Evolutionary conservation across 2,329 filamentous ascomycete species (phyloP).

Genomic region (Aspergillus melleus): DNA sequence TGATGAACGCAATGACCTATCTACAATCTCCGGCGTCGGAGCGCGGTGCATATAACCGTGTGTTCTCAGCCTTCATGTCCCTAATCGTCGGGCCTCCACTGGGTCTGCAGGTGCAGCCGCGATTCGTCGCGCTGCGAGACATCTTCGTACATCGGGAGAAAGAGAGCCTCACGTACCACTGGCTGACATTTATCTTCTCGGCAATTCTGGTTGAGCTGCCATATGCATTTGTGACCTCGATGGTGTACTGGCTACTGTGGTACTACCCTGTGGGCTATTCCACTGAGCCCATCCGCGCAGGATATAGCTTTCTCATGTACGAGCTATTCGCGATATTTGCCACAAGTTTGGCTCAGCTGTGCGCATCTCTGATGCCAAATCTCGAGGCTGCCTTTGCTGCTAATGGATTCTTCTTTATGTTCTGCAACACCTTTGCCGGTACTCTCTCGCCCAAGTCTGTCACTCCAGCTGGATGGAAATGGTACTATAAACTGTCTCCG

Average conservation of each 20-base stretch:
- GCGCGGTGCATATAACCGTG: not conserved
- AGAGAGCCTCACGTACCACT: slow-evolving; percentile 13
- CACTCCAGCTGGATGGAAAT: slow-evolving; percentile 75
- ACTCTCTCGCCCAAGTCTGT: slow-evolving; percentile 73
- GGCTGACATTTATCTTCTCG: slow-evolving; percentile 12
- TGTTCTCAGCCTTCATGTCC: slow-evolving; percentile 8
- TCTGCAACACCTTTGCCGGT: slow-evolving; percentile 79
- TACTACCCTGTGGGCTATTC: slow-evolving; percentile 79
- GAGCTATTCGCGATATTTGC: slow-evolving; percentile 70
- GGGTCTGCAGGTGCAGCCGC: slow-evolving; percentile 14
- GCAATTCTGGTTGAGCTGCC: slow-evolving; percentile 15
- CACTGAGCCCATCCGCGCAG: slow-evolving; percentile 60
- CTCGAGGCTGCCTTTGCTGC: slow-evolving; percentile 75
- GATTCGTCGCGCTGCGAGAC: slow-evolving; percentile 14
- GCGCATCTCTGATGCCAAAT: slow-evolving; percentile 70
- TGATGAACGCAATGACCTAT: slow-evolving; percentile 14
- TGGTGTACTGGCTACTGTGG: slow-evolving; percentile 73
- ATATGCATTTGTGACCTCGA: slow-evolving; percentile 63
- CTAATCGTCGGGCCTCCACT: slow-evolving; percentile 5
- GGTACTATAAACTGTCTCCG: slow-evolving; percentile 79
- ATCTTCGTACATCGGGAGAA: slow-evolving; percentile 13
- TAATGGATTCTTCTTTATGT: slow-evolving; percentile 77
- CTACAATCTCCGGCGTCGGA: not conserved
- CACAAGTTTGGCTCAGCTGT: slow-evolving; percentile 64
- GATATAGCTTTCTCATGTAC: slow-evolving; percentile 81